Base-by-base conservation (phyloP, 1,284 basidiomycete genomes). In the Coniophora puteana region DNA sequence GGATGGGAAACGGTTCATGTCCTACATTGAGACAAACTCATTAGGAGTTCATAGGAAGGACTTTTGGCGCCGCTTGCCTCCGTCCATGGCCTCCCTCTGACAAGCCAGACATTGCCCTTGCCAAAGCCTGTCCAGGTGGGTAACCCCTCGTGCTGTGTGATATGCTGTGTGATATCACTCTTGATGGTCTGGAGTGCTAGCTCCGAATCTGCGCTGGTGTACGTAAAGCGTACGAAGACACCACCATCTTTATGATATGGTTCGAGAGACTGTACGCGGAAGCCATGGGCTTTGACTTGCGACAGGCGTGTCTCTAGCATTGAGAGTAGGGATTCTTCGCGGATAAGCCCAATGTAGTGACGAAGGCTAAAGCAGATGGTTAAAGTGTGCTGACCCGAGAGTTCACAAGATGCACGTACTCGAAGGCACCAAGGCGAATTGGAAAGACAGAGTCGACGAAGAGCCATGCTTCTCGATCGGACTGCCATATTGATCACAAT, bases 1-100 rank as follows among this genome's bases (percentile, higher is more conserved):
- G 5, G 88, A 86, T 0, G 90, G 82, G 58, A 82, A 94, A 35
- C 89, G 74, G 50, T 83, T 72, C 78, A 95, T 81, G 53, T 96
- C 93, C 86, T 94, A 20, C 28, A 36, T 32, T 29, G 24, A 20
- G 30, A 14, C 23, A 36, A 28, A 16, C 3, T 1, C 14, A 17
- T 16, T 8, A 10, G 8, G 10, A 30, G 20, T 5, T 31, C 8
- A 29, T 14, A 44, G 18, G 5, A 26, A 24, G 14, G 24, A 59
- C 73, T 25, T n/a, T n/a, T n/a, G n/a, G n/a, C n/a, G n/a, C n/a
- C n/a, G n/a, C n/a, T n/a, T 41, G 89, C 89, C 73, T 93, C 91
- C 47, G 73, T 72, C 89, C 90, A 94, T 5, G 92, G 90, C 8
- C 68, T 70, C 0, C 91, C 91, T 57, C 78, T 80, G 22, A 94